Evolutionary conservation across 228 moss, liverwort and hornwort genomes (phyloP).

Genomic region (Sphagnum fallax): DNA sequence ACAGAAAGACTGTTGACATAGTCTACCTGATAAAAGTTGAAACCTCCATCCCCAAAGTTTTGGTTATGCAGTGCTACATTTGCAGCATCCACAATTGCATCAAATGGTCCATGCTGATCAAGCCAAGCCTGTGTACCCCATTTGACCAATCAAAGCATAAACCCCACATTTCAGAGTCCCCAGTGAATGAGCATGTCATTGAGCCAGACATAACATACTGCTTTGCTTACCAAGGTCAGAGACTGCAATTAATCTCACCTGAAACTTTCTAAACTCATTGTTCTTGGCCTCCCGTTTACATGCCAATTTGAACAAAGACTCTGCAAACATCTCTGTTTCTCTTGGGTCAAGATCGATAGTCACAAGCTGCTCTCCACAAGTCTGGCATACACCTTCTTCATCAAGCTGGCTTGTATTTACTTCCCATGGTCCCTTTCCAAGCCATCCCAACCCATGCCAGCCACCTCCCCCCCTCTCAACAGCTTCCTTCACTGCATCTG

Average conservation of each 20-base stretch:
- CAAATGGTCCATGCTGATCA: constrained; percentile 78
- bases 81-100: constrained; percentile 87
- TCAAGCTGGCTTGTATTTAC: constrained; percentile 56
- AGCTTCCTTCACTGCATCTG: constrained; percentile 42
- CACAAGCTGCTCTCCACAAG: constrained; percentile 72
- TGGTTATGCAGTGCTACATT: constrained; percentile 88
- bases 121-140: constrained; percentile 68
- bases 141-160: too few relatives aligned
- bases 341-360: constrained; percentile 86
- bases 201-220: background rate
- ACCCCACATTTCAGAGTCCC: too few relatives aligned
- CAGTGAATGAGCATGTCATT: background rate
- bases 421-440: constrained; percentile 75
- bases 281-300: constrained; percentile 68
- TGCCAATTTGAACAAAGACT: constrained; percentile 71
- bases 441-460: constrained; percentile 97
- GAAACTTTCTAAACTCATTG: constrained; percentile 79
- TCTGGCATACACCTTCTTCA: constrained; percentile 53
- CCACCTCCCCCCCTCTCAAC: constrained; percentile 74
- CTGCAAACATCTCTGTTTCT: constrained; percentile 81
- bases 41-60: constrained; percentile 84
- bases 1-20: background rate
- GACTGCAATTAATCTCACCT: constrained; percentile 30
- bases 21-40: constrained; percentile 80
- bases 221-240: background rate